Conservation (phyloP, 352 stramenopile genomes). For the Phytophthora pisi region DNA sequence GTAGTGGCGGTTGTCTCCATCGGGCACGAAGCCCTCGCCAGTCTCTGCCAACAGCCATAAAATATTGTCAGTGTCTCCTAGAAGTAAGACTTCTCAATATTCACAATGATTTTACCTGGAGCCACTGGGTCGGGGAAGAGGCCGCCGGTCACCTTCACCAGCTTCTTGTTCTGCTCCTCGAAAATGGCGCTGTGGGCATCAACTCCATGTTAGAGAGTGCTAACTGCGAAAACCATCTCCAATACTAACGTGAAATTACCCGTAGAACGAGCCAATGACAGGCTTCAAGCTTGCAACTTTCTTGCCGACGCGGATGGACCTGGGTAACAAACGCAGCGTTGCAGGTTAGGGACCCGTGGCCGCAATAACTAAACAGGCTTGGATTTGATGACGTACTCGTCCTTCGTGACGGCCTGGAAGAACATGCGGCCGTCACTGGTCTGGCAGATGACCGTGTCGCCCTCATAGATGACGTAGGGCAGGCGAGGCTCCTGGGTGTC, state of each 20-base stretch:
- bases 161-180: conserved; percentile 83
- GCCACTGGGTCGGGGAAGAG: conserved; percentile 85
- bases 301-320: conserved; percentile 83
- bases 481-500: conserved; percentile 25
- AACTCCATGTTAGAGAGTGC: background rate
- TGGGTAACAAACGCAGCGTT: conserved; percentile 5
- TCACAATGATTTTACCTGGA: conserved; percentile 40
- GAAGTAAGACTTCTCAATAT: conserved; percentile 3
- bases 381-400: conserved; percentile 50
- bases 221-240: too few species aligned
- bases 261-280: conserved; percentile 77
- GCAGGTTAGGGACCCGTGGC: background rate
- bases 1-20: conserved; percentile 84
- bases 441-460: conserved; percentile 88
- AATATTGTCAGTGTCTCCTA: background rate
- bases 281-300: conserved; percentile 72
- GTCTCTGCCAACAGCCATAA: conserved; percentile 46
- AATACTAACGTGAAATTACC: conserved; percentile 29
- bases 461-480: conserved; percentile 84
- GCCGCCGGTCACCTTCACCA: conserved; percentile 71
- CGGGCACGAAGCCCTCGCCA: conserved; percentile 77
- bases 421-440: conserved; percentile 87
- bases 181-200: conserved; percentile 65
- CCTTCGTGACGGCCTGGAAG: conserved; percentile 77
- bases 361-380: too few species aligned